Evolutionary conservation across 106 monocot genomes (phyloP).

Genomic region (Dioscorea zingiberensis): DNA sequence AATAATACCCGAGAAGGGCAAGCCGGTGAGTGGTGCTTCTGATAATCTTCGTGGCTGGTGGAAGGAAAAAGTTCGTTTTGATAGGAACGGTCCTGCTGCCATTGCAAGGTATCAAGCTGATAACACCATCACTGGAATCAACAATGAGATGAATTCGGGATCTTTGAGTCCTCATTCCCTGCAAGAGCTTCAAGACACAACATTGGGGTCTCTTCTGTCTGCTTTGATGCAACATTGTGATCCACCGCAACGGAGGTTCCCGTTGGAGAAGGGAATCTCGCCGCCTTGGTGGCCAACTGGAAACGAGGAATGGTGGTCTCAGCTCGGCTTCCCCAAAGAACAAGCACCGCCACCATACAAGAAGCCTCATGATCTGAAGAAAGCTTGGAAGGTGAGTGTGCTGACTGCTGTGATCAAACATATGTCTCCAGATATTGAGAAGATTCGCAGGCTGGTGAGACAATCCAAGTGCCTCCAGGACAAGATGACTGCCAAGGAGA

Average conservation of each 20-base stretch:
- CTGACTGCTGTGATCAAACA: conserved; percentile 35
- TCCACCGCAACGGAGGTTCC: conserved; percentile 40
- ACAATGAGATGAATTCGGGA: conserved; percentile 1
- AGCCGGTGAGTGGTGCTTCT: conserved; percentile 36
- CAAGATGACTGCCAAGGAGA: conserved; percentile 48
- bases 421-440: conserved; percentile 27
- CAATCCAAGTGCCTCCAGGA: conserved; percentile 45
- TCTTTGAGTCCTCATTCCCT: conserved; percentile 8
- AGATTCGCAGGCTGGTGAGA: conserved; percentile 33
- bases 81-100: conserved; percentile 32
- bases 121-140: neutral
- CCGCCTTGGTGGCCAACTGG: conserved; percentile 46
- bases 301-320: conserved; percentile 32
- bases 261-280: conserved; percentile 33
- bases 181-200: conserved; percentile 38
- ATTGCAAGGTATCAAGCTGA: conserved; percentile 20
- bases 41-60: conserved; percentile 45
- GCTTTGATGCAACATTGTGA: conserved; percentile 46
- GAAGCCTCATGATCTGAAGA: conserved; percentile 44
- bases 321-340: conserved; percentile 15
- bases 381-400: conserved; percentile 31
- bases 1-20: conserved; percentile 37
- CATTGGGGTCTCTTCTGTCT: conserved; percentile 36
- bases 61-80: conserved; percentile 39
- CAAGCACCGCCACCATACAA: conserved; percentile 24